These are phyloP conservation scores for Cladosporium cucumerinum DNA, from an alignment of 2,329 filamentous ascomycete genomes.

Conservation along the genomic window DNA sequence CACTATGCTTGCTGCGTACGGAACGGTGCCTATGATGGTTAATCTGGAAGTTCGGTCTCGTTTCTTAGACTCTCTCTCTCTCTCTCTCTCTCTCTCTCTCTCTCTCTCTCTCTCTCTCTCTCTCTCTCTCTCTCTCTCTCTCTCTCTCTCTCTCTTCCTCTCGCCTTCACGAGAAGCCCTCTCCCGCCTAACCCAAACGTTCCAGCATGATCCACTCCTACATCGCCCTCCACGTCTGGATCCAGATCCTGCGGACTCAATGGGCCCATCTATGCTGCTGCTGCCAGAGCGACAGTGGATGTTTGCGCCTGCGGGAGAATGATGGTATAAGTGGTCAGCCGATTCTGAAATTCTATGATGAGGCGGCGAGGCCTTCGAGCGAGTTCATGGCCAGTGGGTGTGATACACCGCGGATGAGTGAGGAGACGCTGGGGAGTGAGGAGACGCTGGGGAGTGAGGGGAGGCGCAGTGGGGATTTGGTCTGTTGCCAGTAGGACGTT, in stretches of 20 bases:
- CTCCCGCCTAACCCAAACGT: background rate
- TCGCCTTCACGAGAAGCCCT: too few species aligned
- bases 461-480: background rate
- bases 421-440: slow-evolving; percentile 31
- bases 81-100: too few species aligned
- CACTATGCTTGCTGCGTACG: slow-evolving; percentile 1
- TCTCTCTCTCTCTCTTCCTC: too few species aligned
- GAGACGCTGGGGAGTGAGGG: slow-evolving; percentile 33
- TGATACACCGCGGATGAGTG: slow-evolving; percentile 1
- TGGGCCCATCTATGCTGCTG: background rate
- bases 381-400: background rate
- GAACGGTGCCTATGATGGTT: slow-evolving; percentile 7
- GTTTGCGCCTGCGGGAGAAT: background rate
- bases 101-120: too few species aligned
- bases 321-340: background rate
- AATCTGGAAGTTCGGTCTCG: background rate
- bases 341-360: background rate
- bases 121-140: too few species aligned
- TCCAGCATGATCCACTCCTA: background rate
- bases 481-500: too few species aligned
- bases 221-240: background rate
- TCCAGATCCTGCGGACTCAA: background rate
- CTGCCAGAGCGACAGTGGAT: background rate
- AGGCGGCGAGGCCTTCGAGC: background rate
- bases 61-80: too few species aligned